phyloP scores from a whole-genome alignment of 768 basidiomycete species.

The Boletus vermiculosoides region DNA sequence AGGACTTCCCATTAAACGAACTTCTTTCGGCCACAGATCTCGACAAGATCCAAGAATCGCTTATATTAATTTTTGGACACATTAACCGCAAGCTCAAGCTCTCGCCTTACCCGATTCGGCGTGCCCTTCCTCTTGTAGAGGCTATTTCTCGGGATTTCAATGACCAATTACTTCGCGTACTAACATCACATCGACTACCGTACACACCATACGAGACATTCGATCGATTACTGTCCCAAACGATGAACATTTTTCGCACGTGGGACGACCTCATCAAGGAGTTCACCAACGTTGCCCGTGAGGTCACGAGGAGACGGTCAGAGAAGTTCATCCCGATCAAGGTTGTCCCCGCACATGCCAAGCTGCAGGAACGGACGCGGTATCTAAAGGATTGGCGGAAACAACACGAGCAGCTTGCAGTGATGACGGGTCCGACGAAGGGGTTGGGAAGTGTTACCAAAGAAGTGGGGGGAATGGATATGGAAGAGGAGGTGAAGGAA shows the following conservation, averaged over 20 bases:
- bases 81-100: conserved; percentile 94
- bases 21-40: conserved; percentile 95
- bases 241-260: conserved; percentile 74
- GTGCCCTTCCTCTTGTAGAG: conserved; percentile 94
- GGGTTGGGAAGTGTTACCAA: conserved; percentile 72
- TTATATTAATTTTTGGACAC: conserved; percentile 86
- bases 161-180: conserved; percentile 86
- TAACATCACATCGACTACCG: conserved; percentile 87
- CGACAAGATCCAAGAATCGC: conserved; percentile 89
- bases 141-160: conserved; percentile 98
- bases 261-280: conserved; percentile 93
- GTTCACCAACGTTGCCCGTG: conserved; percentile 89
- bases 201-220: conserved; percentile 96
- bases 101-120: conserved; percentile 94
- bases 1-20: conserved; percentile 97
- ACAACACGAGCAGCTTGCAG: conserved; percentile 94
- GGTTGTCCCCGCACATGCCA: conserved; percentile 85
- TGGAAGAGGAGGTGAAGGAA: conserved; percentile 96
- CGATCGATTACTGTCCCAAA: conserved; percentile 76
- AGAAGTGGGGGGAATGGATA: conserved; percentile 88
- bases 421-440: conserved; percentile 95
- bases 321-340: conserved; percentile 98
- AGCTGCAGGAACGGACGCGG: conserved; percentile 81
- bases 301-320: conserved; percentile 82
- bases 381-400: conserved; percentile 93